These are phyloP conservation scores for Liriodendron chinense DNA, from an alignment of 164 flowering plant genomes.

Conservation along the genomic window DNA sequence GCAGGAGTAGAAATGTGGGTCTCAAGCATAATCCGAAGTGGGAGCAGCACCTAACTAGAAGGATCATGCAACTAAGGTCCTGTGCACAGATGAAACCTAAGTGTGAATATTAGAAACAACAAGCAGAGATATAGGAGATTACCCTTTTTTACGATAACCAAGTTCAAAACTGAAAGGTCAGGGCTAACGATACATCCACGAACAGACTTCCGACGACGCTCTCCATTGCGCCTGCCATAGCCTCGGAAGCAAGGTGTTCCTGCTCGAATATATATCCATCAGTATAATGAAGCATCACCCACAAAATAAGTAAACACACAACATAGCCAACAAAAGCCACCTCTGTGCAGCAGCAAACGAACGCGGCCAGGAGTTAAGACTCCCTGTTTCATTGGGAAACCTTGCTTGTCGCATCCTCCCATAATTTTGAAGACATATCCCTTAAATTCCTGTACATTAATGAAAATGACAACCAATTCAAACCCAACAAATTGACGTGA, in stretches of 20 bases:
- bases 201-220: slow-evolving; percentile 45
- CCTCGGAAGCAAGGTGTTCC: slow-evolving; percentile 54
- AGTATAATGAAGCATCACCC: neutral
- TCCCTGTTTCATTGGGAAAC: slow-evolving; percentile 55
- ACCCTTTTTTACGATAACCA: slow-evolving; percentile 51
- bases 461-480: neutral
- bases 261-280: slow-evolving; percentile 6
- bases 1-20: neutral
- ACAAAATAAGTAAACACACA: neutral
- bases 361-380: slow-evolving; percentile 50
- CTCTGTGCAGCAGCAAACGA: slow-evolving; percentile 41
- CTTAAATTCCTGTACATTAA: slow-evolving; percentile 37
- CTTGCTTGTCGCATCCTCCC: slow-evolving; percentile 60
- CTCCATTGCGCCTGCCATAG: slow-evolving; percentile 47
- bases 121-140: neutral
- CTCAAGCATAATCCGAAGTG: neutral
- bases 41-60: no score
- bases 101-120: neutral
- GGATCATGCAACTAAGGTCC: neutral
- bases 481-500: neutral
- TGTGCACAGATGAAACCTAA: neutral
- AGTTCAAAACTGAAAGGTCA: slow-evolving; percentile 45
- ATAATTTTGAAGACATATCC: slow-evolving; percentile 50
- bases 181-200: slow-evolving; percentile 50
- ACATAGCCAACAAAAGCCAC: slow-evolving; percentile 10